phyloP scores from a whole-genome alignment of 2,329 filamentous ascomycete genomes.

The Fusarium stilboides region DNA sequence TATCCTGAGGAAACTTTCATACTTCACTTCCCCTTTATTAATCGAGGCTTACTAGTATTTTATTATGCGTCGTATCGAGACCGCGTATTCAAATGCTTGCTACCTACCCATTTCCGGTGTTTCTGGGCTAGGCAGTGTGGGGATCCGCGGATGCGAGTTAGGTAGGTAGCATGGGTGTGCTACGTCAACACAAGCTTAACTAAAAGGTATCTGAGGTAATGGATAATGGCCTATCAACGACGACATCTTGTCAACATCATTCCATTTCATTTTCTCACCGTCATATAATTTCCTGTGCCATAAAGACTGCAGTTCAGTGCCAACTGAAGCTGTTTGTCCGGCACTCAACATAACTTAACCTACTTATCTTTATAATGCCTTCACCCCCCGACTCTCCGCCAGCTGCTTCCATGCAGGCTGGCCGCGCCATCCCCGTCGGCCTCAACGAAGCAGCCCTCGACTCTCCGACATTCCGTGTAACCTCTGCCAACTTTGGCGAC shows the following conservation, averaged over 20 bases:
- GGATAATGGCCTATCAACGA: slow-evolving; percentile 33
- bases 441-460: slow-evolving; percentile 97
- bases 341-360: slow-evolving; percentile 30
- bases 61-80: slow-evolving; percentile 10
- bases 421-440: slow-evolving; percentile 75
- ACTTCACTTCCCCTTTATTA: not conserved
- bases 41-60: slow-evolving; percentile 16
- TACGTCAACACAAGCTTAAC: slow-evolving; percentile 31
- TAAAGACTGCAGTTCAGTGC: slow-evolving; percentile 46
- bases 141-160: slow-evolving; percentile 18
- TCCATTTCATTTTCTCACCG: slow-evolving; percentile 41
- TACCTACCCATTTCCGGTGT: slow-evolving; percentile 25
- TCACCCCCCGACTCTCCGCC: slow-evolving; percentile 42
- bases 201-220: slow-evolving; percentile 14
- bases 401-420: slow-evolving; percentile 41
- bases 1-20: not conserved
- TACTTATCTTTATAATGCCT: slow-evolving; percentile 43
- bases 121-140: slow-evolving; percentile 23
- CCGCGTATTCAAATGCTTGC: slow-evolving; percentile 24
- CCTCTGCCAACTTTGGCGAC: slow-evolving; percentile 87
- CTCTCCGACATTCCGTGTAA: slow-evolving; percentile 94
- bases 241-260: slow-evolving; percentile 44
- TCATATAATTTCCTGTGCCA: slow-evolving; percentile 38
- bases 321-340: slow-evolving; percentile 48
- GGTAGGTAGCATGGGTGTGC: slow-evolving; percentile 26